Evolutionary conservation across 2,329 filamentous ascomycete genomes (phyloP).

Genomic region (Claviceps sp.): DNA sequence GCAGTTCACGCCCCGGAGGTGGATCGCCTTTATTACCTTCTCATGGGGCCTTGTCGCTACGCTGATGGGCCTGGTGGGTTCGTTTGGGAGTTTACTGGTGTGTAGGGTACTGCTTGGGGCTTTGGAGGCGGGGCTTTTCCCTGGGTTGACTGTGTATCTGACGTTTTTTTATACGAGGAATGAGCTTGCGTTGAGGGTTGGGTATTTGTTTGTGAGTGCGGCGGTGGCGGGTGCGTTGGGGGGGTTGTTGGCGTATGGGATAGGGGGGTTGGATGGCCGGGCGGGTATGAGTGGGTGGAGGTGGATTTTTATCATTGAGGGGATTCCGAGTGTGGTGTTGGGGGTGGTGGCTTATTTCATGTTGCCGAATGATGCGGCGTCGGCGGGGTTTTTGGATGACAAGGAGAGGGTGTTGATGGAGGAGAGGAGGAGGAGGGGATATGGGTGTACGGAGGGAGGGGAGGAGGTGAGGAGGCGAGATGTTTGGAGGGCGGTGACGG

Average conservation of each 20-base stretch:
- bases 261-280: conserved; percentile 56
- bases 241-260: conserved; percentile 59
- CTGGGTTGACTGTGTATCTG: conserved; percentile 54
- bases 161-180: conserved; percentile 66
- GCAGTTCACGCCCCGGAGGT: conserved; percentile 46
- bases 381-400: conserved; percentile 44
- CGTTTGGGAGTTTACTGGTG: conserved; percentile 51
- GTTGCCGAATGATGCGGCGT: conserved; percentile 28
- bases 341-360: conserved; percentile 21
- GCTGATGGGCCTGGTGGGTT: conserved; percentile 53
- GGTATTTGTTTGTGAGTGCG: conserved; percentile 58
- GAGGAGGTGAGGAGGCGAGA: conserved; percentile 41
- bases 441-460: conserved; percentile 33
- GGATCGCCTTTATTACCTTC: conserved; percentile 50
- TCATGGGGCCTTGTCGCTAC: conserved; percentile 58
- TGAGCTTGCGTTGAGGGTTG: conserved; percentile 59
- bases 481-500: conserved; percentile 51
- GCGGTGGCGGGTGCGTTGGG: conserved; percentile 61
- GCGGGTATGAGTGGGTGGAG: conserved; percentile 54
- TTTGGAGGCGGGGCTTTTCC: conserved; percentile 58
- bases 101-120: conserved; percentile 55
- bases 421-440: conserved; percentile 23
- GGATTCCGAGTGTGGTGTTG: conserved; percentile 26
- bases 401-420: conserved; percentile 54
- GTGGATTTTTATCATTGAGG: conserved; percentile 52